Evolutionary conservation across 2,329 filamentous ascomycete genomes (phyloP).

Genomic region (Cercospora zeae-maydis): DNA sequence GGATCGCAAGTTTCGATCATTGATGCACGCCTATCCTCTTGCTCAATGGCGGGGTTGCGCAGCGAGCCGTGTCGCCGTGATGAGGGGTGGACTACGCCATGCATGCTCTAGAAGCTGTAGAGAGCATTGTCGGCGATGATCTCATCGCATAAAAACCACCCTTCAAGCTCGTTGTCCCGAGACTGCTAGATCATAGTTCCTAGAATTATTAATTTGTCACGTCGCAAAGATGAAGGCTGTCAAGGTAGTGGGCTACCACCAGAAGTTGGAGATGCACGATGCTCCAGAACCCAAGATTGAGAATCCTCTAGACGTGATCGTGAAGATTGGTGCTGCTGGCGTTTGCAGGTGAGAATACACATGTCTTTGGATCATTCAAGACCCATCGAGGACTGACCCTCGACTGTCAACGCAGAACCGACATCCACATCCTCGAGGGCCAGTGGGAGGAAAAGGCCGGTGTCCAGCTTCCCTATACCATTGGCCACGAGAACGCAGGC

Average conservation of each 20-base stretch:
- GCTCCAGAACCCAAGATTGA: slow-evolving; percentile 25
- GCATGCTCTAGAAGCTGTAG: slow-evolving; percentile 4
- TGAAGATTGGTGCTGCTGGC: slow-evolving; percentile 31
- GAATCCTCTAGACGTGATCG: slow-evolving; percentile 28
- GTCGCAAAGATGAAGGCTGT: slow-evolving; percentile 23
- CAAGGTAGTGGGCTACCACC: slow-evolving; percentile 27
- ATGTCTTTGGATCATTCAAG: background rate
- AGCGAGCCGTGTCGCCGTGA: slow-evolving; percentile 1
- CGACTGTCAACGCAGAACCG: slow-evolving; percentile 18
- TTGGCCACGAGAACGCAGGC: slow-evolving; percentile 30
- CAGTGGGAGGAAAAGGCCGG: slow-evolving; percentile 28
- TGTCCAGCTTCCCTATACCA: slow-evolving; percentile 28
- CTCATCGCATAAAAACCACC: background rate
- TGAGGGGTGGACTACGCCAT: slow-evolving; percentile 4
- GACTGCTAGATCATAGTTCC: background rate
- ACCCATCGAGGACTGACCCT: background rate
- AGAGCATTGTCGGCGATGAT: background rate
- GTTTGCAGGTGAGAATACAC: slow-evolving; percentile 20
- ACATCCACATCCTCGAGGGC: slow-evolving; percentile 29
- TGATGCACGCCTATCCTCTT: slow-evolving; percentile 3
- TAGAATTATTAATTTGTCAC: background rate
- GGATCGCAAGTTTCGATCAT: background rate
- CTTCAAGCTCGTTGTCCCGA: background rate
- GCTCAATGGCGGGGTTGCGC: background rate
- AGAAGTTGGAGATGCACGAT: slow-evolving; percentile 27